Base-by-base conservation (phyloP, 2,329 filamentous ascomycete genomes). In the Cadophora sp. region DNA sequence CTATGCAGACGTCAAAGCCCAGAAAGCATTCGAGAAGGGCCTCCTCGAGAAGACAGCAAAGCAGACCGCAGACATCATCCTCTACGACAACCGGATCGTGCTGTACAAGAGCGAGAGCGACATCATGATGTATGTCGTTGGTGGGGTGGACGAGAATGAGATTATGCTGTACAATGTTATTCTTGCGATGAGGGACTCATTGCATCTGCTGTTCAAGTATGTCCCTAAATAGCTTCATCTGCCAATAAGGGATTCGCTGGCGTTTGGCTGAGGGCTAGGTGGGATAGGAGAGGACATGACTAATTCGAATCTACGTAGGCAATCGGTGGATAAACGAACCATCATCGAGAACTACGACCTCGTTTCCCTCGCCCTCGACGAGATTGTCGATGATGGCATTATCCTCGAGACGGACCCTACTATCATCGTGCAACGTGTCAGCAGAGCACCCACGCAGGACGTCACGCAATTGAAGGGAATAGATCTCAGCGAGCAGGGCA, bases 291-390 rank as follows among this genome's bases (percentile, higher is more conserved):
- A 18, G 13, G 22, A 8, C 22, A 55, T 14, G n/a, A 11, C 65
- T 63, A 27, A 66, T 39, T 22, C 4, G 3, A 8, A 5, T 24
- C 7, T 43, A 14, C 56, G 50, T 73, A 97, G 93, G 81, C 95
- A 96, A 86, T 93, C 93, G 41, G 94, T 96, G 60, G 96, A 99
- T 83, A 97, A 97, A 86, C 91, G 96, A 73, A 98, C 96, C 66
- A 94, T 98, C 73, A 91, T 98, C 77, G 96, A 99, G 82, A 98
- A 98, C 86, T 99, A 98, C 84, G 96, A 98, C 80, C 87, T 98
- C 24, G 92, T 97, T 70, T 92, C 94, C 16, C 88, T 99, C 63
- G 93, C 94, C 53, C 92, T 99, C 71, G 96, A 99, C 80, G 96
- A 99, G 81, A 95, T 96, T 70, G 88, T 96, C 63, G 94, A 97